These are phyloP conservation scores for Thalassia testudinum DNA, from an alignment of 116 monocot species.

Conservation along the genomic window DNA sequence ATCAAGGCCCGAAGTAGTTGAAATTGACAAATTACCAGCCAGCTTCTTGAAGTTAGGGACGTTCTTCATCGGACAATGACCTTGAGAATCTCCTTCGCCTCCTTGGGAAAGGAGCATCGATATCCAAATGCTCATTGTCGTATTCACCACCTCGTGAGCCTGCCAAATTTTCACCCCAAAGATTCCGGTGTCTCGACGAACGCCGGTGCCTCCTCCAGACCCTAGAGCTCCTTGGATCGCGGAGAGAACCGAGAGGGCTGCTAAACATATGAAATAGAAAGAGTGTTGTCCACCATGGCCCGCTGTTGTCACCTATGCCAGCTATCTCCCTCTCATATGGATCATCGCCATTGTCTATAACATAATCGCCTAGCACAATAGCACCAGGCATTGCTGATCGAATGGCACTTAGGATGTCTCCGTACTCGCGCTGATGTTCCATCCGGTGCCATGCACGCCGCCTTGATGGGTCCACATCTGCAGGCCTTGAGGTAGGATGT, in stretches of 20 bases:
- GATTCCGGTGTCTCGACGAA: slow-evolving; percentile 15
- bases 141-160: slow-evolving; percentile 36
- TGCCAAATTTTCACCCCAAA: slow-evolving; percentile 68
- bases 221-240: slow-evolving; percentile 19
- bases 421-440: slow-evolving; percentile 54
- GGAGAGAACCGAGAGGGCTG: slow-evolving; percentile 12
- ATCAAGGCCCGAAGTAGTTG: too few relatives aligned
- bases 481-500: slow-evolving; percentile 66
- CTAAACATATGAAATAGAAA: slow-evolving; percentile 54
- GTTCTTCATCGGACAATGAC: not conserved
- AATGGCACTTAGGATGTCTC: slow-evolving; percentile 57
- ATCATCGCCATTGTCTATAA: slow-evolving; percentile 32
- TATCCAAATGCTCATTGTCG: slow-evolving; percentile 2
- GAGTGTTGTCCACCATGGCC: slow-evolving; percentile 48
- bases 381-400: slow-evolving; percentile 48
- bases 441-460: slow-evolving; percentile 54
- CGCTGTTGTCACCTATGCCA: slow-evolving; percentile 10
- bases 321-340: slow-evolving; percentile 12
- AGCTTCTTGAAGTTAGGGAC: too few relatives aligned
- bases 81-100: slow-evolving; percentile 41
- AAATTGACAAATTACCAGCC: too few relatives aligned
- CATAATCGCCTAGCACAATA: slow-evolving; percentile 72
- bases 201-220: slow-evolving; percentile 26
- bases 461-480: slow-evolving; percentile 56
- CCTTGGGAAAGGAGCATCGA: slow-evolving; percentile 24